These are phyloP conservation scores for Solanum rostratum DNA, from an alignment of 257 asterid genomes.

Conservation along the genomic window DNA sequence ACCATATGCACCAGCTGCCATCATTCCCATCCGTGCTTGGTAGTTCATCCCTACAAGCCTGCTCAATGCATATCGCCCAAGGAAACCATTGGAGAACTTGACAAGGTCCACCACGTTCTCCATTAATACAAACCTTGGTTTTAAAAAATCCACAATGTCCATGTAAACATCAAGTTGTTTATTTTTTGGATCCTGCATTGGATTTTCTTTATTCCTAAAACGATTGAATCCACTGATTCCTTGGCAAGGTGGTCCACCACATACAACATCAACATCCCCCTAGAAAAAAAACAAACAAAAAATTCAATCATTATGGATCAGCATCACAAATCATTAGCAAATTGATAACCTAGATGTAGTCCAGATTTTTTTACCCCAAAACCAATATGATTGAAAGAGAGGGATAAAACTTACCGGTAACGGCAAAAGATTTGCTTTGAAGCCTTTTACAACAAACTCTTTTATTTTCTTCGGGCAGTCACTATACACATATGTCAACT, in stretches of 20 bases:
- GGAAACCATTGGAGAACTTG: slow-evolving; percentile 20
- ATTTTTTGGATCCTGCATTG: slow-evolving; percentile 31
- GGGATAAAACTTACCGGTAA: slow-evolving; percentile 26
- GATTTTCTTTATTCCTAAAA: slow-evolving; percentile 17
- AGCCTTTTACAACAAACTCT: slow-evolving; percentile 23
- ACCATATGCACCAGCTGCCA: slow-evolving; percentile 47
- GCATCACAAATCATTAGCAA: not conserved
- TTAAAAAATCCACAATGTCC: slow-evolving; percentile 25
- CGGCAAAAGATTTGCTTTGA: slow-evolving; percentile 16
- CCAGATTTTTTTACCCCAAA: not conserved
- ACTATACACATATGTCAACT: slow-evolving; percentile 1
- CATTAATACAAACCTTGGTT: slow-evolving; percentile 31
- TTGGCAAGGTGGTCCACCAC: slow-evolving; percentile 56
- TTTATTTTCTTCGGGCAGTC: slow-evolving; percentile 19
- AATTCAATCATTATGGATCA: not conserved
- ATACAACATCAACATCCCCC: slow-evolving; percentile 42
- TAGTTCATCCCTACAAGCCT: slow-evolving; percentile 29
- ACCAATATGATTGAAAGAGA: not conserved
- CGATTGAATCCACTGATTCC: slow-evolving; percentile 47
- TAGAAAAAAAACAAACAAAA: not conserved
- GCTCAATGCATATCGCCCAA: slow-evolving; percentile 28
- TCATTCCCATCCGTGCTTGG: slow-evolving; percentile 34
- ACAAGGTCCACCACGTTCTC: slow-evolving; percentile 37
- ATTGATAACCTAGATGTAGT: not conserved
- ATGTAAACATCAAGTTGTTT: slow-evolving; percentile 28